Conservation (phyloP, 1,139 yeast genomes). For the Hanseniaspora uvarum region DNA sequence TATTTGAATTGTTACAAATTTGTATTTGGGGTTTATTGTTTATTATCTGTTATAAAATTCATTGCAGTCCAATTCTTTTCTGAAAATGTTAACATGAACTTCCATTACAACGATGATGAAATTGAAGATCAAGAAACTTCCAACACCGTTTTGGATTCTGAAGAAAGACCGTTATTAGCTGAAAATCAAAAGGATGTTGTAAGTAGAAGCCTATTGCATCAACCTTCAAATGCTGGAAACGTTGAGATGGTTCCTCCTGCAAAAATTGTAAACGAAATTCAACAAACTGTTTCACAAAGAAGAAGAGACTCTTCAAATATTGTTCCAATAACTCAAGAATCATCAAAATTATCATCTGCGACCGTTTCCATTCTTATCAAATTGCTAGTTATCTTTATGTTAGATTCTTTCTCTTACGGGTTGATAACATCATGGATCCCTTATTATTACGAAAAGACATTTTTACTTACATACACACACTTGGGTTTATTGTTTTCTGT, state of each 20-base stretch:
- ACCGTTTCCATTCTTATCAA: conserved; percentile 28
- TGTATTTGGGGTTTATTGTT: conserved; percentile 50
- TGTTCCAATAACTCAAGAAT: neutral
- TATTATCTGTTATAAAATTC: conserved; percentile 48
- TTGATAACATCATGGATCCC: conserved; percentile 85
- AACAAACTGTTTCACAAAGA: conserved; percentile 11
- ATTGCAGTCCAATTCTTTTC: conserved; percentile 46
- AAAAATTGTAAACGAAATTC: neutral
- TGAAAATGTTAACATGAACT: conserved; percentile 42
- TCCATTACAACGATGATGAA: conserved; percentile 22
- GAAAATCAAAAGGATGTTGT: conserved; percentile 10
- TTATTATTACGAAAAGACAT: conserved; percentile 47
- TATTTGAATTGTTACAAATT: conserved; percentile 39
- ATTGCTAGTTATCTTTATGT: conserved; percentile 48
- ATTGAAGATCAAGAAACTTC: conserved; percentile 22
- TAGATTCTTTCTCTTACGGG: conserved; percentile 79
- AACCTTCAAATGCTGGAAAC: conserved; percentile 10
- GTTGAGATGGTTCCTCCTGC: conserved; percentile 6
- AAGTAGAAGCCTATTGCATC: conserved; percentile 3
- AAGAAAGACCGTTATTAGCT: conserved; percentile 25
- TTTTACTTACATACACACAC: conserved; percentile 28
- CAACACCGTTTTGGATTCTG: conserved; percentile 21
- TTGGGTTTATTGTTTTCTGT: conserved; percentile 49
- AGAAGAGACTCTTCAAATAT: conserved; percentile 4
- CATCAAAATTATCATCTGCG: conserved; percentile 19